These are phyloP conservation scores for Lactifluus hygrophoroides DNA, from an alignment of 768 basidiomycete species.

Conservation along the genomic window DNA sequence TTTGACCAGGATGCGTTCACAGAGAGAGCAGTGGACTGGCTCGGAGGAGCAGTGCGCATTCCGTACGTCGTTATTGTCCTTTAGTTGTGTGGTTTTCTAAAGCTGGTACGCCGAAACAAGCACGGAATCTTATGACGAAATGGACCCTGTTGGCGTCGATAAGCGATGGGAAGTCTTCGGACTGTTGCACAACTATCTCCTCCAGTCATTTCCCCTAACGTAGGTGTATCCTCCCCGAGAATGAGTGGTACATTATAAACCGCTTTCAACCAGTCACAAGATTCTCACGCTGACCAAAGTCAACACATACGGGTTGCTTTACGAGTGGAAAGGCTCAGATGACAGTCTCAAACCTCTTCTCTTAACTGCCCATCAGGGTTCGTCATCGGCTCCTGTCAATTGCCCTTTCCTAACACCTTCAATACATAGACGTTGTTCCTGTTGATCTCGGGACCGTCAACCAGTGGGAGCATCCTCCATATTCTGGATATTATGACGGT, in stretches of 20 bases:
- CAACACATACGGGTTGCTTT: constrained; percentile 55
- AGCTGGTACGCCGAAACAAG: constrained; percentile 24
- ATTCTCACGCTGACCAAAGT: constrained; percentile 45
- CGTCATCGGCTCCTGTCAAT: constrained; percentile 21
- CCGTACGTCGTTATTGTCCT: constrained; percentile 26
- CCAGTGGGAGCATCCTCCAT: constrained; percentile 55
- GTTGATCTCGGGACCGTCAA: constrained; percentile 48
- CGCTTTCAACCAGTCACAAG: constrained; percentile 32
- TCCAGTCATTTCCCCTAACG: constrained; percentile 52
- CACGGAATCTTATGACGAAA: constrained; percentile 44
- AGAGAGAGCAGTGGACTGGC: constrained; percentile 29
- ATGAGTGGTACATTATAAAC: no score
- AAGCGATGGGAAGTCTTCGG: constrained; percentile 36
- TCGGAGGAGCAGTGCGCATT: constrained; percentile 32
- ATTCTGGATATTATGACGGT: constrained; percentile 56
- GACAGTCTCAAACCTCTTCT: constrained; percentile 45
- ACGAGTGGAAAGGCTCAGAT: constrained; percentile 49
- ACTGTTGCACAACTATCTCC: constrained; percentile 35
- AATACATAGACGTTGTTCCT: constrained; percentile 54
- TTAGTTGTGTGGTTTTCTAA: not conserved
- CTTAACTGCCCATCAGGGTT: constrained; percentile 45
- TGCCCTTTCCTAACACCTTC: not conserved
- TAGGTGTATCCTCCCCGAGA: constrained; percentile 25
- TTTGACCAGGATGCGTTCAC: constrained; percentile 32
- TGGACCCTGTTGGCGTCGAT: constrained; percentile 40